Percentiles rank a stretch among this genome's conserved stretches.
These are phyloP conservation scores for Plasmodium adleri DNA, from an alignment of 169 alveolate genomes.

Conservation along the genomic window DNA sequence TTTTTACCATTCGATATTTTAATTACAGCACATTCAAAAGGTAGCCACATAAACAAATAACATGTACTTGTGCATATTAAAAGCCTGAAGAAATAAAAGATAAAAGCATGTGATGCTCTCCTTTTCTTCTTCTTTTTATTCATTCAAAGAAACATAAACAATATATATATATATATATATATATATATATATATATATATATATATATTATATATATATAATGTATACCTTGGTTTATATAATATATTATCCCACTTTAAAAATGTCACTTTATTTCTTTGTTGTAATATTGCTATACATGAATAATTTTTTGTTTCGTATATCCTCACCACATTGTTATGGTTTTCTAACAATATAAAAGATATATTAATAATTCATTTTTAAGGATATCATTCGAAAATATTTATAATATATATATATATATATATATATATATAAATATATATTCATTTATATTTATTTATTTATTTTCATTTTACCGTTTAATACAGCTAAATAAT, in stretches of 20 bases:
- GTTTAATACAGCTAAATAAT: constrained; percentile 17
- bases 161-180: not conserved
- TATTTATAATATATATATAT: not conserved
- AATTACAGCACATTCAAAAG: constrained; percentile 27
- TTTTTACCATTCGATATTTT: constrained; percentile 37
- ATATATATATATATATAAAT: no score
- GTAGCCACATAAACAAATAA: constrained; percentile 55
- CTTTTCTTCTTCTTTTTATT: not conserved
- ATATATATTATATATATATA: no score
- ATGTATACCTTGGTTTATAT: constrained; percentile 34
- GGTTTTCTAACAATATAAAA: constrained; percentile 17
- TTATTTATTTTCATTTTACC: constrained; percentile 19
- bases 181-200: no score
- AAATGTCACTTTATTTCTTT: constrained; percentile 13
- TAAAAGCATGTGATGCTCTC: not conserved
- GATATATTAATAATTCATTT: not conserved
- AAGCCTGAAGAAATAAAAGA: constrained; percentile 22
- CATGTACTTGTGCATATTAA: constrained; percentile 40
- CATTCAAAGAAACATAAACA: not conserved
- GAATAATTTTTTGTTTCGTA: constrained; percentile 27
- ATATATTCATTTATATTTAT: not conserved
- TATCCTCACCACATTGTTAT: constrained; percentile 35
- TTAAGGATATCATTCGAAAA: not conserved
- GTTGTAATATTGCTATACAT: constrained; percentile 46
- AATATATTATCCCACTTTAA: constrained; percentile 29